Evolutionary conservation across 2,329 filamentous ascomycete genomes (phyloP).

Genomic region (Colletotrichum tamarilloi): DNA sequence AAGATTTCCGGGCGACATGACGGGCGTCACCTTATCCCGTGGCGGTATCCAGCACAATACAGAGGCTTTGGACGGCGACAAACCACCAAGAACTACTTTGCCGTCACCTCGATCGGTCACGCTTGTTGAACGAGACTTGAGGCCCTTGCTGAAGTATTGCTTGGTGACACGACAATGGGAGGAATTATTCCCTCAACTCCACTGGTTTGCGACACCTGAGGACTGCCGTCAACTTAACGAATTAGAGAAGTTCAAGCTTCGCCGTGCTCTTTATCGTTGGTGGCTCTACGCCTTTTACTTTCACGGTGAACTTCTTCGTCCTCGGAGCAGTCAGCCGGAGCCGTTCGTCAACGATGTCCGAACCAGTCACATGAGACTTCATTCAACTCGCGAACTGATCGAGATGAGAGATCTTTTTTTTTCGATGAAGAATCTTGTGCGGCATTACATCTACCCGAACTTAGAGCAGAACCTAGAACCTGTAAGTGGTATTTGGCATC

Average conservation of each 20-base stretch:
- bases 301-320: slow-evolving; percentile 55
- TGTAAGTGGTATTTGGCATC: slow-evolving; percentile 42
- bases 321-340: slow-evolving; percentile 50
- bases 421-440: slow-evolving; percentile 56
- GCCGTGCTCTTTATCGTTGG: slow-evolving; percentile 64
- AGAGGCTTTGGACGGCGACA: slow-evolving; percentile 1
- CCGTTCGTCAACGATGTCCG: slow-evolving; percentile 53
- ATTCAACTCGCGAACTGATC: slow-evolving; percentile 56
- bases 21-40: slow-evolving; percentile 39
- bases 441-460: slow-evolving; percentile 59
- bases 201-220: slow-evolving; percentile 58
- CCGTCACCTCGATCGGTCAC: slow-evolving; percentile 40
- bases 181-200: slow-evolving; percentile 53
- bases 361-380: slow-evolving; percentile 54
- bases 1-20: slow-evolving; percentile 46
- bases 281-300: slow-evolving; percentile 66
- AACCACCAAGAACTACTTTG: background rate
- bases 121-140: slow-evolving; percentile 47
- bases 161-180: slow-evolving; percentile 52
- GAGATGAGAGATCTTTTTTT: slow-evolving; percentile 59
- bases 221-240: slow-evolving; percentile 55
- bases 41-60: slow-evolving; percentile 7
- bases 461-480: slow-evolving; percentile 49
- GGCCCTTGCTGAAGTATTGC: slow-evolving; percentile 47
- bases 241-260: slow-evolving; percentile 58